phyloP scores from a whole-genome alignment of 441 rosid species.

The Manihot esculenta region DNA sequence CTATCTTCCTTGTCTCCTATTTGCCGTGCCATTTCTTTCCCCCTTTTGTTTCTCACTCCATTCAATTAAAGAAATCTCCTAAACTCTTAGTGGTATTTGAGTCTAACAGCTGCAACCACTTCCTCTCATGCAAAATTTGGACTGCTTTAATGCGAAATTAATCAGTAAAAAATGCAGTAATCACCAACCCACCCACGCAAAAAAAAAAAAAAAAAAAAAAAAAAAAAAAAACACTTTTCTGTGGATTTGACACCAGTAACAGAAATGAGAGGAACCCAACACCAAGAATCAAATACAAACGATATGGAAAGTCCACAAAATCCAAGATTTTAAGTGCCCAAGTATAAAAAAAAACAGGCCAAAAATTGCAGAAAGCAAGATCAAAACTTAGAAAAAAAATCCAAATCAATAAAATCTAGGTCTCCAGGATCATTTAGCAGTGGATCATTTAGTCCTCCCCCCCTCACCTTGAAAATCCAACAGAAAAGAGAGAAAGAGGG shows the following conservation, averaged over 20 bases:
- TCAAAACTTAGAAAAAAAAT: background rate
- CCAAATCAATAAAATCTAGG: background rate
- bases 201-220: background rate
- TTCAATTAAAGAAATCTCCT: background rate
- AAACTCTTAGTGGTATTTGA: background rate
- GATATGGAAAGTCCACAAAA: background rate
- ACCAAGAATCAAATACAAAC: background rate
- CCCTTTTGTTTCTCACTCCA: too few relatives aligned
- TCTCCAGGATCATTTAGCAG: background rate
- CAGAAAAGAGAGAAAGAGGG: too few relatives aligned
- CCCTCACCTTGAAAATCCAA: background rate
- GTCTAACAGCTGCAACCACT: background rate
- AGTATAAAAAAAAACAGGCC: background rate
- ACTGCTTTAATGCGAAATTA: background rate
- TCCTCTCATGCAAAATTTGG: background rate
- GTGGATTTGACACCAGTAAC: background rate
- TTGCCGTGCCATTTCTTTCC: constrained; percentile 21
- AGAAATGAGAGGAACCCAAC: background rate
- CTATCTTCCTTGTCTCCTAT: constrained; percentile 57
- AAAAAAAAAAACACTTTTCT: too few relatives aligned
- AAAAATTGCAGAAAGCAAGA: background rate
- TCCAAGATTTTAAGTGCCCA: background rate
- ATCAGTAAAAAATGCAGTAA: background rate
- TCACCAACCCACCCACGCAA: background rate
- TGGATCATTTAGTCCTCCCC: background rate